These are phyloP conservation scores for Umbelopsis isabellina DNA, from an alignment of 192 early-diverging fungal species.

Conservation along the genomic window DNA sequence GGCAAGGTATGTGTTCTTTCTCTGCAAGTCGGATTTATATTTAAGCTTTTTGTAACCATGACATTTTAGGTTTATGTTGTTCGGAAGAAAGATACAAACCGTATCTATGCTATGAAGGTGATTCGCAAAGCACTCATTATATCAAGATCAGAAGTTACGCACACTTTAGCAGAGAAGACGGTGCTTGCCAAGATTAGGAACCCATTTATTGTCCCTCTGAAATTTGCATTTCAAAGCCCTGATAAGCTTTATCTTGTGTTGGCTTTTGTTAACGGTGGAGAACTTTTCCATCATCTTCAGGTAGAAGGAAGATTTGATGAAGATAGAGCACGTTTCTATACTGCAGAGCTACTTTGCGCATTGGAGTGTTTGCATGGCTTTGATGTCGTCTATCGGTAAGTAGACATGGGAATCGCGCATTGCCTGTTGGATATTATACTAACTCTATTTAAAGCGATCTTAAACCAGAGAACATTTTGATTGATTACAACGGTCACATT, in stretches of 20 bases:
- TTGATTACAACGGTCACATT: conserved; percentile 95
- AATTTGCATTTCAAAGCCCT: conserved; percentile 92
- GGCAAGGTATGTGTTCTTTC: conserved; percentile 72
- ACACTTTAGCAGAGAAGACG: conserved; percentile 91
- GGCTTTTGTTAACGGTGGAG: conserved; percentile 95
- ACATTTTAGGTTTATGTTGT: conserved; percentile 77
- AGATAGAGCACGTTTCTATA: conserved; percentile 90
- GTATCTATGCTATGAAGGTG: conserved; percentile 98
- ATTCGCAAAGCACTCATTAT: conserved; percentile 93
- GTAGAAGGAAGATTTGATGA: conserved; percentile 87
- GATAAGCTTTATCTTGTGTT: conserved; percentile 96
- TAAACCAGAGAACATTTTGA: conserved; percentile 94
- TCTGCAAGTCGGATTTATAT: background rate
- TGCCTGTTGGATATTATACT: background rate
- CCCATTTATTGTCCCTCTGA: conserved; percentile 93
- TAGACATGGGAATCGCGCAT: conserved; percentile 41
- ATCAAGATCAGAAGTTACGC: conserved; percentile 88
- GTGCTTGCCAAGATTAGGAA: conserved; percentile 89
- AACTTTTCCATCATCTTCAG: conserved; percentile 95
- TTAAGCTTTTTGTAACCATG: too few relatives aligned
- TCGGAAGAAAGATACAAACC: conserved; percentile 86
- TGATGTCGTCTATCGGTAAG: conserved; percentile 82
- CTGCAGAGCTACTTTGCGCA: conserved; percentile 88
- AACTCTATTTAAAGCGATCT: conserved; percentile 64
- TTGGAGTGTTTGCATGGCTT: conserved; percentile 92